Conservation (phyloP, 345 rosid species). For the Populus deltoides region DNA sequence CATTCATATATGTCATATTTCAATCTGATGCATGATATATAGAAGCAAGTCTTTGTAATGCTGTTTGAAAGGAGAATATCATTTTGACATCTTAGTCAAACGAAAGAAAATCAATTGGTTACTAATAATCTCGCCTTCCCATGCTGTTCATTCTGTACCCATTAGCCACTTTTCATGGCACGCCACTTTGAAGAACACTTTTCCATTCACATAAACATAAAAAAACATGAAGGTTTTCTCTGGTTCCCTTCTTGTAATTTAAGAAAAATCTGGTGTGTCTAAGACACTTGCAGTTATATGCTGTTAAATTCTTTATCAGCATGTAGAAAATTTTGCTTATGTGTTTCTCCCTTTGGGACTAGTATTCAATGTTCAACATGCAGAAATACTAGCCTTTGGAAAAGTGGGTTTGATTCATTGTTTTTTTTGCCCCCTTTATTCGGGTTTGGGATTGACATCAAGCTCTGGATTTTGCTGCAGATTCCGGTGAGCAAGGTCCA, state of each 20-base stretch:
- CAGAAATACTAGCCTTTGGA: background rate
- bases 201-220: background rate
- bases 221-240: background rate
- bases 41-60: background rate
- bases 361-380: background rate
- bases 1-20: background rate
- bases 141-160: background rate
- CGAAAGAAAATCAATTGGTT: background rate
- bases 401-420: background rate
- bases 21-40: background rate
- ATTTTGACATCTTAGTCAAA: background rate
- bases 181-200: background rate
- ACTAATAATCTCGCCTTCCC: background rate
- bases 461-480: constrained; percentile 46
- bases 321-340: background rate
- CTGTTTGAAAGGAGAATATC: background rate
- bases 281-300: background rate
- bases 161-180: background rate
- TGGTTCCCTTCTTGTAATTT: background rate
- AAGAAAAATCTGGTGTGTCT: background rate
- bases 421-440: background rate
- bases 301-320: background rate
- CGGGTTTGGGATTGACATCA: background rate
- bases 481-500: constrained; percentile 86
- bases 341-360: background rate